Conservation (phyloP, 371 early-diverging fungal species). For the Mortierella sp. region DNA sequence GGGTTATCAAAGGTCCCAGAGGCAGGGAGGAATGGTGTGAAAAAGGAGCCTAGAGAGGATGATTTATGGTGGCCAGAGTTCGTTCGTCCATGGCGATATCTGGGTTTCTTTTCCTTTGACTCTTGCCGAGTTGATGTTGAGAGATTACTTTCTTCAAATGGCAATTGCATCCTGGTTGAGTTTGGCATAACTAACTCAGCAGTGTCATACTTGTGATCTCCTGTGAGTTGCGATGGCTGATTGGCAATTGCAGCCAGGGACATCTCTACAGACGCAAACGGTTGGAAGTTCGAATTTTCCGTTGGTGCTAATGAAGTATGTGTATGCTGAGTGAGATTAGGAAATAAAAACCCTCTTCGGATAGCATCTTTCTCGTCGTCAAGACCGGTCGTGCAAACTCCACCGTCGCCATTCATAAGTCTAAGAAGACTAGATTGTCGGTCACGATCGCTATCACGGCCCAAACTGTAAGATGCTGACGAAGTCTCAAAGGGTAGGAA, state of each 20-base stretch:
- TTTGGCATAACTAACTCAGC: constrained; percentile 23
- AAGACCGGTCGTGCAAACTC: not conserved
- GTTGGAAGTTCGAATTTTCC: constrained; percentile 3
- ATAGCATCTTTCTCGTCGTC: constrained; percentile 18
- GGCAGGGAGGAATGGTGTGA: constrained; percentile 21
- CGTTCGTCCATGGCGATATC: constrained; percentile 25
- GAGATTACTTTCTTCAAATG: not conserved
- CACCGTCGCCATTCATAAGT: constrained; percentile 31
- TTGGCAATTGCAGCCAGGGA: constrained; percentile 41
- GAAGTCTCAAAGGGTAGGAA: constrained; percentile 32
- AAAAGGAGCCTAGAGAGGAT: constrained; percentile 38
- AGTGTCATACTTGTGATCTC: constrained; percentile 25
- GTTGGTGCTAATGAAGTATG: not conserved
- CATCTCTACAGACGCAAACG: constrained; percentile 42
- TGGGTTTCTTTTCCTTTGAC: constrained; percentile 11
- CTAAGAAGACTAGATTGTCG: constrained; percentile 44
- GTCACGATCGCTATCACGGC: constrained; percentile 11
- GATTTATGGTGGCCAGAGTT: constrained; percentile 45
- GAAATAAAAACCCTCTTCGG: constrained; percentile 21
- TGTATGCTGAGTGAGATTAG: constrained; percentile 7
- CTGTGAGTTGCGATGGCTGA: constrained; percentile 21
- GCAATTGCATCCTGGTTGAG: not conserved
- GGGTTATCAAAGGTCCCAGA: constrained; percentile 3
- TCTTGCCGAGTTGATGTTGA: not conserved
- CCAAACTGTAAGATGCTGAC: constrained; percentile 4